These are phyloP conservation scores for Pyrenophora graminea DNA, from an alignment of 2,329 filamentous ascomycete species.

Conservation along the genomic window DNA sequence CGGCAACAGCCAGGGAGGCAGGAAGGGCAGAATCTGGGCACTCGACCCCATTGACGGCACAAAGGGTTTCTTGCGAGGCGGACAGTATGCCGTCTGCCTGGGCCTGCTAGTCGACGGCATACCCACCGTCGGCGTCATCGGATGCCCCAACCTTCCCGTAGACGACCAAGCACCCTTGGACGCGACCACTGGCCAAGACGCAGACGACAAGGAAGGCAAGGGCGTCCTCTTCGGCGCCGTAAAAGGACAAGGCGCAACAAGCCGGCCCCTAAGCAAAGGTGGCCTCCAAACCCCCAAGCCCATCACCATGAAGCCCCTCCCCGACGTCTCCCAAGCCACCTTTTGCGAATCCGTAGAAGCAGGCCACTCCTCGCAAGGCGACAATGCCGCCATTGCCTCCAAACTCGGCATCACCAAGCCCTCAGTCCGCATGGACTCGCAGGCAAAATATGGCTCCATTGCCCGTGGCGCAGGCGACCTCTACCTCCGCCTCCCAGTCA, in stretches of 20 bases:
- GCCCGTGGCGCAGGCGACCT: slow-evolving; percentile 92
- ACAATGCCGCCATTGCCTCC: slow-evolving; percentile 81
- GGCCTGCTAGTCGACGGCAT: slow-evolving; percentile 90
- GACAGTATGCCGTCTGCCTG: slow-evolving; percentile 95
- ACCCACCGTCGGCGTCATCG: slow-evolving; percentile 91
- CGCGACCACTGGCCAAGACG: slow-evolving; percentile 72
- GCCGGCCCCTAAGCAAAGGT: slow-evolving; percentile 68
- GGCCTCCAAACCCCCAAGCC: slow-evolving; percentile 60
- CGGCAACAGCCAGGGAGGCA: slow-evolving; percentile 70
- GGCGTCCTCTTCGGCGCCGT: slow-evolving; percentile 91
- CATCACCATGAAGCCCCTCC: slow-evolving; percentile 79
- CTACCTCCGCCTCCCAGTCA: slow-evolving; percentile 86
- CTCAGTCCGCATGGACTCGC: slow-evolving; percentile 95
- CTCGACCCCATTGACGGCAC: slow-evolving; percentile 98
- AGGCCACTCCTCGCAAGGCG: slow-evolving; percentile 85
- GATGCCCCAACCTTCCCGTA: slow-evolving; percentile 91
- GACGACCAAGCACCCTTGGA: slow-evolving; percentile 75
- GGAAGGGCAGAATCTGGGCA: slow-evolving; percentile 84
- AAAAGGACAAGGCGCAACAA: slow-evolving; percentile 76
- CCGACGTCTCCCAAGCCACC: slow-evolving; percentile 76
- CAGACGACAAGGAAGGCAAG: slow-evolving; percentile 72
- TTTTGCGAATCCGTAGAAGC: slow-evolving; percentile 98
- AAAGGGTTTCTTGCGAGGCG: slow-evolving; percentile 93
- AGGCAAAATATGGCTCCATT: slow-evolving; percentile 97
- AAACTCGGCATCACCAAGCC: slow-evolving; percentile 84